A percentile compares a stretch with the other conserved stretches of the same genome.
Evolutionary conservation across 805 yeast species (phyloP).

Genomic region (Schizosaccharomyces octosporus): DNA sequence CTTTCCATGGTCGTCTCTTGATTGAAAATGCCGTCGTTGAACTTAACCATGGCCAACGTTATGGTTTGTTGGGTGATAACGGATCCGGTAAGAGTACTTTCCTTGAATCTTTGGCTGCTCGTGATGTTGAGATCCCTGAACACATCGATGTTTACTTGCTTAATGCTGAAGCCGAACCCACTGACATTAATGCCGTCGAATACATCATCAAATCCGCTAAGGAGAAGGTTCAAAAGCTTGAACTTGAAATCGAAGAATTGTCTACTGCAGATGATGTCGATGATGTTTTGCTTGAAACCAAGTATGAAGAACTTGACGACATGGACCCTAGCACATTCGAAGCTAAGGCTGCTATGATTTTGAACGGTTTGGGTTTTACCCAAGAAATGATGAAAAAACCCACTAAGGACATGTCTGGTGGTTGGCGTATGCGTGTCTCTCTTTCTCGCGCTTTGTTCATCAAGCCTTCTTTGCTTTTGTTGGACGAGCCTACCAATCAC

Average conservation of each 20-base stretch:
- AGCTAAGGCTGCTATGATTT: slow-evolving; percentile 81
- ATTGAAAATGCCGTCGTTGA: slow-evolving; percentile 80
- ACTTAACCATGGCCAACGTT: slow-evolving; percentile 89
- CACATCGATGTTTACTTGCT: slow-evolving; percentile 72
- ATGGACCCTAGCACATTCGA: slow-evolving; percentile 94
- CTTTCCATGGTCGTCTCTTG: slow-evolving; percentile 88
- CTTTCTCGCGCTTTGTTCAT: slow-evolving; percentile 93
- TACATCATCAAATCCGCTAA: slow-evolving; percentile 96
- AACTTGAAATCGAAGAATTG: slow-evolving; percentile 70
- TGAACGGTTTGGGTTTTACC: slow-evolving; percentile 94
- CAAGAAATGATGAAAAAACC: slow-evolving; percentile 63
- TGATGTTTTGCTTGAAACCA: slow-evolving; percentile 54
- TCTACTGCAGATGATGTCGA: slow-evolving; percentile 89
- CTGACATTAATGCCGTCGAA: slow-evolving; percentile 76
- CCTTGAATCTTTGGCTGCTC: slow-evolving; percentile 75
- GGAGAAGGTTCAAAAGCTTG: slow-evolving; percentile 68
- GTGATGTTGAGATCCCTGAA: slow-evolving; percentile 89
- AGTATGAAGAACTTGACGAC: slow-evolving; percentile 85
- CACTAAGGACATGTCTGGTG: slow-evolving; percentile 98
- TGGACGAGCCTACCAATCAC: slow-evolving; percentile 98
- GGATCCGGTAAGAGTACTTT: slow-evolving; percentile 98
- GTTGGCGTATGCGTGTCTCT: slow-evolving; percentile 99
- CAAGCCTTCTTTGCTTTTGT: slow-evolving; percentile 77
- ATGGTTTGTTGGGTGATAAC: slow-evolving; percentile 91
- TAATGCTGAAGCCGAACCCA: slow-evolving; percentile 93